phyloP scores from a whole-genome alignment of 257 asterid genomes.

The Knoxia roxburghii region DNA sequence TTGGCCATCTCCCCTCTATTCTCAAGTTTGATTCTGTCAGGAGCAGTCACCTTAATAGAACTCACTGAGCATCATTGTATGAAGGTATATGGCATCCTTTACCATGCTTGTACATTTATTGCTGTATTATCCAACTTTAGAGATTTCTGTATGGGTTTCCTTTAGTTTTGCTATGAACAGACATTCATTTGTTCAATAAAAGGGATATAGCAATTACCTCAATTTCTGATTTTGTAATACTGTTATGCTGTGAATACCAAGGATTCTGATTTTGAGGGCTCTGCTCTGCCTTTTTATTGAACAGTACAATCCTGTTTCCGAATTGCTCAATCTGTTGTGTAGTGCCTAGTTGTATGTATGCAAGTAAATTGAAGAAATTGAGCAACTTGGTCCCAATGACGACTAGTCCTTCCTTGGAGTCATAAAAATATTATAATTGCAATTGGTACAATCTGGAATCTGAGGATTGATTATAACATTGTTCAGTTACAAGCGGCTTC shows the following conservation, averaged over 20 bases:
- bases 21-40: no score
- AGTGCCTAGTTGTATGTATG: no score
- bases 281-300: neutral
- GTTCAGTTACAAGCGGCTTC: neutral
- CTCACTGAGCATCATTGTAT: slow-evolving; percentile 73
- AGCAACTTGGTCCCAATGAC: no score
- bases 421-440: no score
- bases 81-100: slow-evolving; percentile 43
- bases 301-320: neutral
- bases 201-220: neutral
- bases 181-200: neutral
- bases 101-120: neutral
- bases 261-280: no score
- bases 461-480: neutral
- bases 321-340: neutral
- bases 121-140: no score
- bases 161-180: neutral
- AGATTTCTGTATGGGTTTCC: neutral
- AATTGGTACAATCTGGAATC: neutral
- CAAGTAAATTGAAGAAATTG: no score
- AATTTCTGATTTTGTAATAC: no score
- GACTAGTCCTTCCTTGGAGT: no score
- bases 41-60: no score
- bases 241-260: no score
- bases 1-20: no score